Conservation (phyloP, 768 basidiomycete genomes). For the Calvatia gigantea region DNA sequence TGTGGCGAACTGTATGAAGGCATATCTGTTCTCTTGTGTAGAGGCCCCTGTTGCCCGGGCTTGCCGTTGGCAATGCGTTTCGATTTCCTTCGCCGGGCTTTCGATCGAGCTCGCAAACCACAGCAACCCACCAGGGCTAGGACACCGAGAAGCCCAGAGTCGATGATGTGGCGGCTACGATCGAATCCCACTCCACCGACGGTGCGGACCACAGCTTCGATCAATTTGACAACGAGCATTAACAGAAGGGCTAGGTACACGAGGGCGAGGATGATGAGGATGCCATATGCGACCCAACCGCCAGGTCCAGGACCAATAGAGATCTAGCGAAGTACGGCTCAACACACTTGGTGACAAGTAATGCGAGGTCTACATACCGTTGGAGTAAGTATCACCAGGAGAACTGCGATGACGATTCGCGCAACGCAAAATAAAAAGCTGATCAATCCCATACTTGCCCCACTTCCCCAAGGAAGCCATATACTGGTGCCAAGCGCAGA, state of each 20-base stretch:
- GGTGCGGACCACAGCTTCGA: slow-evolving; percentile 81
- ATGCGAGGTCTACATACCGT: slow-evolving; percentile 51
- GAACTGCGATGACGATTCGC: slow-evolving; percentile 83
- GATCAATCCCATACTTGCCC: slow-evolving; percentile 94
- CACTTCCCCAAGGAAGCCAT: slow-evolving; percentile 96
- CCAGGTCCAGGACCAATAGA: slow-evolving; percentile 76
- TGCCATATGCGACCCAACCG: slow-evolving; percentile 93
- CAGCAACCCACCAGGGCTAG: slow-evolving; percentile 71
- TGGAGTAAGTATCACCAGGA: slow-evolving; percentile 87
- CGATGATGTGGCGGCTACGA: slow-evolving; percentile 71
- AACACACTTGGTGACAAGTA: background rate
- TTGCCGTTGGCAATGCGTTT: slow-evolving; percentile 1
- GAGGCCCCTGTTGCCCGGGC: slow-evolving; percentile 5
- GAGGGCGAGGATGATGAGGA: slow-evolving; percentile 78
- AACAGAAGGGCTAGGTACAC: slow-evolving; percentile 80
- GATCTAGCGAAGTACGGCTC: slow-evolving; percentile 52
- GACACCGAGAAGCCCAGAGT: slow-evolving; percentile 86
- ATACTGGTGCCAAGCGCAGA: slow-evolving; percentile 87
- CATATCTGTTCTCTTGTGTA: slow-evolving; percentile 31
- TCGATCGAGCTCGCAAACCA: slow-evolving; percentile 29
- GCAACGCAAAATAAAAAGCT: slow-evolving; percentile 92
- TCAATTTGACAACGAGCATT: slow-evolving; percentile 81
- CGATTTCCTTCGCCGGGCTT: slow-evolving; percentile 16
- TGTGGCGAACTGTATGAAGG: slow-evolving; percentile 49
- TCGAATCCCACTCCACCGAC: slow-evolving; percentile 80